Evolutionary conservation across 345 rosid species (phyloP).

Genomic region (Eucalyptus erythrocorys): DNA sequence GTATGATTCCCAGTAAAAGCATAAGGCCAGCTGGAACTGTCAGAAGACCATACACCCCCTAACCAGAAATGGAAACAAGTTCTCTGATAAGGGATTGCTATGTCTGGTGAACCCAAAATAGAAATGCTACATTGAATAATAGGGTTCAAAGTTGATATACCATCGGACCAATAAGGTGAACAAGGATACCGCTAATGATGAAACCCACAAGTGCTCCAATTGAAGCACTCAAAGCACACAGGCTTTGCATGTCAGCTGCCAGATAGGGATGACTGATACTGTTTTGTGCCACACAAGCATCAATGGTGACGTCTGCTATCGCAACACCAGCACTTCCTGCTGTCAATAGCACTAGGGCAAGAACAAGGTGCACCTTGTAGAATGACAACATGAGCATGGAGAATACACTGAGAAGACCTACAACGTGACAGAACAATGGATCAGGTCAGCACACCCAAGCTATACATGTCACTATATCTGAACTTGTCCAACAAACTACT

Average conservation of each 20-base stretch:
- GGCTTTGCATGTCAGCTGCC: slow-evolving; percentile 92
- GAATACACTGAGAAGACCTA: slow-evolving; percentile 62
- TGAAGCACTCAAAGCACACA: slow-evolving; percentile 67
- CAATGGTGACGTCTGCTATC: slow-evolving; percentile 87
- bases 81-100: not conserved
- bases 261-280: slow-evolving; percentile 64
- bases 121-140: not conserved
- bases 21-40: slow-evolving; percentile 58
- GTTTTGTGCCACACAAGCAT: slow-evolving; percentile 90
- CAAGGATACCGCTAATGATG: slow-evolving; percentile 70
- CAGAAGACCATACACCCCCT: slow-evolving; percentile 84
- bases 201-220: slow-evolving; percentile 76
- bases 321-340: slow-evolving; percentile 74
- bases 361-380: slow-evolving; percentile 51
- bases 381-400: slow-evolving; percentile 62
- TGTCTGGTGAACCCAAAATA: not conserved
- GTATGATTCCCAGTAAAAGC: slow-evolving; percentile 44
- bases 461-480: not conserved
- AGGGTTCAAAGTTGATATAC: slow-evolving; percentile 15
- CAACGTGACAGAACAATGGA: not conserved
- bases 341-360: slow-evolving; percentile 60
- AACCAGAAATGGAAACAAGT: slow-evolving; percentile 1
- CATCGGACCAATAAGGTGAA: slow-evolving; percentile 83
- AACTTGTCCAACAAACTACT: not conserved
- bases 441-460: not conserved